Conservation (phyloP, 352 stramenopile species). For the Globisporangium lucens region DNA sequence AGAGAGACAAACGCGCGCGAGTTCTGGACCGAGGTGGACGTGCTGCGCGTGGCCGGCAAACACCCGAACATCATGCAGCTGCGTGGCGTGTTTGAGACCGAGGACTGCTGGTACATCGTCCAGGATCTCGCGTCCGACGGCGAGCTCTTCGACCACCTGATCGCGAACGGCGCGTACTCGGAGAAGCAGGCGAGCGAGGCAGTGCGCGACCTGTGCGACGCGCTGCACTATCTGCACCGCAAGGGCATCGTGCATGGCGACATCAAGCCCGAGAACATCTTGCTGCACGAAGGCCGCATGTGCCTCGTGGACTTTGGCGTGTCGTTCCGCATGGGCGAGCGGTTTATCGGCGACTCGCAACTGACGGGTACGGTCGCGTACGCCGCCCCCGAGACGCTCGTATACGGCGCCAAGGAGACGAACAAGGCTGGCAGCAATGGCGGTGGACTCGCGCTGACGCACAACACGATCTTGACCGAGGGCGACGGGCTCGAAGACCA, state of each 20-base stretch:
- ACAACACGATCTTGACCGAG: conserved; percentile 9
- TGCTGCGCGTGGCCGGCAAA: conserved; percentile 65
- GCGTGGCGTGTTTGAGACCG: conserved; percentile 68
- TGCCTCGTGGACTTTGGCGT: conserved; percentile 87
- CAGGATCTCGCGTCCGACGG: conserved; percentile 81
- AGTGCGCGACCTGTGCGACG: conserved; percentile 72
- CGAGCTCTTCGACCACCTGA: conserved; percentile 87
- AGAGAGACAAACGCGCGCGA: conserved; percentile 68
- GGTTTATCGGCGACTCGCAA: conserved; percentile 69
- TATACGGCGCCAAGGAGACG: conserved; percentile 33
- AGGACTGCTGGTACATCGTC: conserved; percentile 78
- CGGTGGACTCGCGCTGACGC: neutral
- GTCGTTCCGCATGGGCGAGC: conserved; percentile 75
- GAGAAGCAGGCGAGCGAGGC: conserved; percentile 72
- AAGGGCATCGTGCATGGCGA: conserved; percentile 88
- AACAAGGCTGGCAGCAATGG: conserved; percentile 7
- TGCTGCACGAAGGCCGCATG: conserved; percentile 71
- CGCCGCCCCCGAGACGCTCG: conserved; percentile 65
- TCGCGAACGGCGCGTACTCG: conserved; percentile 83
- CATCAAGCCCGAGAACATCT: conserved; percentile 88
- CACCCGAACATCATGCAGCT: conserved; percentile 81
- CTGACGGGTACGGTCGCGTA: conserved; percentile 78
- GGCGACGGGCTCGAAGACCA: conserved; percentile 24
- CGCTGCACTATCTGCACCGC: conserved; percentile 81
- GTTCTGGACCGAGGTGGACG: conserved; percentile 82